Evolutionary conservation across 768 basidiomycete genomes (phyloP).

Genomic region (Floccularia luteovirens): DNA sequence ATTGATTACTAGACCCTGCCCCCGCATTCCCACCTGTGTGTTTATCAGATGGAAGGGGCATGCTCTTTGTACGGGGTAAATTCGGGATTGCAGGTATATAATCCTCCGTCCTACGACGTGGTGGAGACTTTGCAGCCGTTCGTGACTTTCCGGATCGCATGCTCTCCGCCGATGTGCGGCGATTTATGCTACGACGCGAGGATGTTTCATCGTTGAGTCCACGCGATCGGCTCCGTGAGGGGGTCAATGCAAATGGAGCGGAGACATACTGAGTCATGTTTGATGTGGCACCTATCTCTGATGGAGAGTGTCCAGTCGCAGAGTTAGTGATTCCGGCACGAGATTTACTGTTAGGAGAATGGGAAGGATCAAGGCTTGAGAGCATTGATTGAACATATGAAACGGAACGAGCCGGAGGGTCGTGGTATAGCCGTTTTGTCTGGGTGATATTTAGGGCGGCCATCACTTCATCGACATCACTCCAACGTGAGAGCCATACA

Average conservation of each 20-base stretch:
- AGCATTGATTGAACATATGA: conserved; percentile 6
- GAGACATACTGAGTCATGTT: conserved; percentile 13
- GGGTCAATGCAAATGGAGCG: conserved; percentile 17
- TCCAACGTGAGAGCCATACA: conserved; percentile 68
- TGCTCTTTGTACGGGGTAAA: conserved; percentile 42
- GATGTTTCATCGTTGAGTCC: conserved; percentile 17
- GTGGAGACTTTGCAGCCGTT: conserved; percentile 12
- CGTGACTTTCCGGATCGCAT: conserved; percentile 12
- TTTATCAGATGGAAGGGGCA: conserved; percentile 26
- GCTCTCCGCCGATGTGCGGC: conserved; percentile 16
- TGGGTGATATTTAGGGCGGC: conserved; percentile 23
- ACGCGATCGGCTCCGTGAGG: conserved; percentile 14
- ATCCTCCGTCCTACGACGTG: conserved; percentile 8
- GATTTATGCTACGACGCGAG: conserved; percentile 7
- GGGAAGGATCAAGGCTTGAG: conserved; percentile 10
- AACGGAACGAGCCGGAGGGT: conserved; percentile 8
- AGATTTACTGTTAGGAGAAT: conserved; percentile 3
- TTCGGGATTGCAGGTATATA: conserved; percentile 3
- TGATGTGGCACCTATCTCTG: not conserved
- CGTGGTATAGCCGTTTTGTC: conserved; percentile 15
- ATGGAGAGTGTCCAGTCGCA: not conserved
- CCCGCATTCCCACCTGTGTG: too few relatives aligned
- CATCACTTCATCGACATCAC: conserved; percentile 50
- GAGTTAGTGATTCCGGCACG: not conserved
- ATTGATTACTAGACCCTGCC: too few relatives aligned